These are phyloP conservation scores for Botryobasidium botryosum DNA, from an alignment of 768 basidiomycete species.

Conservation along the genomic window DNA sequence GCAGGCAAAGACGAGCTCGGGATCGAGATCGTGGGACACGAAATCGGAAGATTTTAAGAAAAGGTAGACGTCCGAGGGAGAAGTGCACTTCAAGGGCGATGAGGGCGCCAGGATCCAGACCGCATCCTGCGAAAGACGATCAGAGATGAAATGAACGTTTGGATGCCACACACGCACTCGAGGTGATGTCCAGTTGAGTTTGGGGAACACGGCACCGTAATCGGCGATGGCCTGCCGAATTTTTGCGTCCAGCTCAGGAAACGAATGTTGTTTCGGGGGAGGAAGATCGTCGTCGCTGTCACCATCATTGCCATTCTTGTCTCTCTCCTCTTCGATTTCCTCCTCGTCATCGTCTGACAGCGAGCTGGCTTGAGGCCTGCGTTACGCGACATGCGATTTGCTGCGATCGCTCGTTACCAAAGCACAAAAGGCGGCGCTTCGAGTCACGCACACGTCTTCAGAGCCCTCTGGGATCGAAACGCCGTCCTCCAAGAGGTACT, in stretches of 20 bases:
- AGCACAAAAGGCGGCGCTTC: neutral
- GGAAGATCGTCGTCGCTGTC: conserved; percentile 20
- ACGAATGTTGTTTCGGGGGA: conserved; percentile 32
- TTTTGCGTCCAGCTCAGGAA: conserved; percentile 63
- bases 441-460: conserved; percentile 58
- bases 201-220: conserved; percentile 82
- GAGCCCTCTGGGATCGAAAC: conserved; percentile 70
- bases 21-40: conserved; percentile 56
- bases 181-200: conserved; percentile 92
- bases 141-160: neutral
- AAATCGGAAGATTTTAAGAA: conserved; percentile 89
- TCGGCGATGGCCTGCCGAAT: conserved; percentile 48
- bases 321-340: too few relatives aligned
- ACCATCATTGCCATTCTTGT: conserved; percentile 24
- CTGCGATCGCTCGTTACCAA: neutral
- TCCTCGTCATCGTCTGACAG: conserved; percentile 42
- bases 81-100: conserved; percentile 71
- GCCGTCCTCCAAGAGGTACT: conserved; percentile 71
- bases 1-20: conserved; percentile 46
- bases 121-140: conserved; percentile 46
- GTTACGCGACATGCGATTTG: neutral
- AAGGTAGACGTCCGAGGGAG: conserved; percentile 80
- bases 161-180: conserved; percentile 35
- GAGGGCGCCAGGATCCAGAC: conserved; percentile 78
- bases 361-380: conserved; percentile 24